Percentiles rank a stretch among this genome's conserved stretches.
phyloP scores from a whole-genome alignment of 768 basidiomycete species.

The Kwoniella europaea region DNA sequence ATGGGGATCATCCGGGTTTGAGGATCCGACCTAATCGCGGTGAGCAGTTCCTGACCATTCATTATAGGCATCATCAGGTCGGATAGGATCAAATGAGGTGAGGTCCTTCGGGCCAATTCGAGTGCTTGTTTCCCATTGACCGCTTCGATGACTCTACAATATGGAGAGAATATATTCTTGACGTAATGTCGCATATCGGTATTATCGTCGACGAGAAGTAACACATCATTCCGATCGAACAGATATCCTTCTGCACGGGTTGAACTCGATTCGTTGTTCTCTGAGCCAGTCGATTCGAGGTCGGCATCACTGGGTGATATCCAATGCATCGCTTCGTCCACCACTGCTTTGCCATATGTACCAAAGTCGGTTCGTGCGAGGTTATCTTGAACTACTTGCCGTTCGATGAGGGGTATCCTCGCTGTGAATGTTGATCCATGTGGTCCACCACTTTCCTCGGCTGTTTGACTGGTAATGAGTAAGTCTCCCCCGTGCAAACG shows the following conservation, averaged over 20 bases:
- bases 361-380: constrained; percentile 5
- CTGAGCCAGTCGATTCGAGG: constrained; percentile 32
- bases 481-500: constrained; percentile 57
- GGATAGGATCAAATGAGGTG: constrained; percentile 52
- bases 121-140: constrained; percentile 50
- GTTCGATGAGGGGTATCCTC: constrained; percentile 31
- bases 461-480: constrained; percentile 43
- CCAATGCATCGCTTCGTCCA: constrained; percentile 58
- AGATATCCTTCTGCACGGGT: constrained; percentile 46
- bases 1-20: constrained; percentile 49
- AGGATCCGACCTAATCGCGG: constrained; percentile 37
- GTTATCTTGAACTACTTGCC: not conserved
- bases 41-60: constrained; percentile 38
- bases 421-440: constrained; percentile 34
- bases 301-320: constrained; percentile 21
- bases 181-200: constrained; percentile 54
- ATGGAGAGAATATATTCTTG: constrained; percentile 47
- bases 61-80: constrained; percentile 58
- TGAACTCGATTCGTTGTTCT: constrained; percentile 9
- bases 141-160: constrained; percentile 55
- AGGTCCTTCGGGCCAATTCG: constrained; percentile 24
- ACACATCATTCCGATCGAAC: constrained; percentile 45
- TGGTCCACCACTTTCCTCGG: constrained; percentile 37
- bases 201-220: constrained; percentile 55
- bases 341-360: constrained; percentile 51